Evolutionary conservation across 805 yeast species (phyloP), one percentile per base, ranked within the genome.

Genomic region (Candida insectorum): DNA sequence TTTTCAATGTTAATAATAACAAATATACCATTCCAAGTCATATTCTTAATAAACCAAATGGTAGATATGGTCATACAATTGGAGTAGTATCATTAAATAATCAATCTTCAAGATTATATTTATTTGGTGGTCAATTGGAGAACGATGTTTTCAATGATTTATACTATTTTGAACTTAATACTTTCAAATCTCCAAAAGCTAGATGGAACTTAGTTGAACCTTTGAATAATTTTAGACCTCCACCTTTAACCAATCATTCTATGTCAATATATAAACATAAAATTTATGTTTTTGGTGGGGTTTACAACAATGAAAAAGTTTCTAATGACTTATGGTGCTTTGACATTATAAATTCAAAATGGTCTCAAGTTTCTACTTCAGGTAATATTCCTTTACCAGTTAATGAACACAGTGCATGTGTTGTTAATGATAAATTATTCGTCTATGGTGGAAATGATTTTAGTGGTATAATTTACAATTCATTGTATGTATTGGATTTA

Each of bases 1-100:
- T 93, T 49, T 83, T 93, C 65, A 96, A 42, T 73, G 75, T 41
- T 48, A 66, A 64, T 51, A 65, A 65, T 51, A 44, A 52, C 44
- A 66, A 67, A 48, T 66, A 65, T 44, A 65, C 72, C 22, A 56
- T 65, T 20, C 73, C 73, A 11, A 52, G 56, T 46, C 73, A 67
- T 45, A 62, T 67, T 22, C 52, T 58, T 40, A 60, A 62, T 49
- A 79, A 85, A 51, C 98, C 98, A 0, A 64, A 78, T 22, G 98
- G 97, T 2, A 73, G 99, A 41, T 93, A 93, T 57, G 98, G 99
- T 10, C 97, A 91, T 58, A 79, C 94, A 30, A 75, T 93, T 35
- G 79, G 84, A 1, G 91, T 86, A 17, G 78, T 88, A 34, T 78
- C 79, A 43, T 53, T 55, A 26, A 60, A 63, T 35, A 52, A 56